These are phyloP conservation scores for Syncephalastrum sp. DNA, from an alignment of 371 early-diverging fungal species.

Conservation along the genomic window DNA sequence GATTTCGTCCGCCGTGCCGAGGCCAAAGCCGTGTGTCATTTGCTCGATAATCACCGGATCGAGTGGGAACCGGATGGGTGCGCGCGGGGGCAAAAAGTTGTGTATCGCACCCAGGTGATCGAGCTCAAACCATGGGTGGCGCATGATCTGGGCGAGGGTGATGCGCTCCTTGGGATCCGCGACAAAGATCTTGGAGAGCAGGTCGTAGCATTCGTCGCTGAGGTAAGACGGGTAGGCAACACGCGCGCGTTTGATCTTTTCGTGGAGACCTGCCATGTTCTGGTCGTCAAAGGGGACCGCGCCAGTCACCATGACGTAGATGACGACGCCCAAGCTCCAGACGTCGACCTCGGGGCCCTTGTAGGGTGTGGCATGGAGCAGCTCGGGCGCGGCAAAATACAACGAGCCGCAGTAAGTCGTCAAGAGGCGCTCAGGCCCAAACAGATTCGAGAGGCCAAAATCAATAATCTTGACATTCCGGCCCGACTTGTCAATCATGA, in stretches of 20 bases:
- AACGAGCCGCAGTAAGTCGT: constrained; percentile 95
- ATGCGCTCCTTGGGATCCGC: constrained; percentile 75
- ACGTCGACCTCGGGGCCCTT: constrained; percentile 95
- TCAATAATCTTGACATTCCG: constrained; percentile 91
- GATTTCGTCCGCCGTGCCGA: constrained; percentile 77
- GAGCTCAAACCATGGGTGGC: constrained; percentile 85
- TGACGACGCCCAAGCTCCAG: constrained; percentile 95
- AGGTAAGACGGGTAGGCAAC: constrained; percentile 83
- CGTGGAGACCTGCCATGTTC: constrained; percentile 87
- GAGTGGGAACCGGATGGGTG: constrained; percentile 66
- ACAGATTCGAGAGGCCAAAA: constrained; percentile 95
- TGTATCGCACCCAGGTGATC: constrained; percentile 61
- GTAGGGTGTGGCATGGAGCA: constrained; percentile 85
- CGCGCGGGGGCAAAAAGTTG: constrained; percentile 67
- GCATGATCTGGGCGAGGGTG: constrained; percentile 70
- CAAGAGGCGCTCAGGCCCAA: constrained; percentile 77
- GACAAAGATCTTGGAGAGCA: constrained; percentile 79
- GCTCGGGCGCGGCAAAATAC: constrained; percentile 97
- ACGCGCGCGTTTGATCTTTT: constrained; percentile 87
- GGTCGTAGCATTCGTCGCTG: constrained; percentile 72
- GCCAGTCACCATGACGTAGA: constrained; percentile 94
- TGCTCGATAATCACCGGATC: constrained; percentile 71
- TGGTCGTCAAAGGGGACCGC: constrained; percentile 97
- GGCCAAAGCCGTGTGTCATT: constrained; percentile 81
- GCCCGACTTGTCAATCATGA: constrained; percentile 81